A percentile compares a stretch with the other conserved stretches of the same genome.
phyloP scores from a whole-genome alignment of 2,329 filamentous ascomycete species.

The Ceratocystis diversiconidia region DNA sequence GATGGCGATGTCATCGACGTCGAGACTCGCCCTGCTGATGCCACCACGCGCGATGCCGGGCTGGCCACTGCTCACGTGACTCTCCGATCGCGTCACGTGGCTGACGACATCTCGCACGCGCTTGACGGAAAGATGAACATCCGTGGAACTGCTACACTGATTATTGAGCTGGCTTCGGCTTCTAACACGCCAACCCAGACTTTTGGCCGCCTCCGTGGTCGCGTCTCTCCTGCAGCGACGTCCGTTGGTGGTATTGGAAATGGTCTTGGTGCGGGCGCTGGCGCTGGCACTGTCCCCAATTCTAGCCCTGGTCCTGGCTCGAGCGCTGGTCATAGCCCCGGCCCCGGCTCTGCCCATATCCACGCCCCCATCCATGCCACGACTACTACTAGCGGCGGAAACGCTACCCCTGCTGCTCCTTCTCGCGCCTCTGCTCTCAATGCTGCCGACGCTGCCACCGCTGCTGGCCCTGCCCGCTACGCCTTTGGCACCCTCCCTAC shows the following conservation, averaged over 20 bases:
- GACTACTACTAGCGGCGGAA: not conserved
- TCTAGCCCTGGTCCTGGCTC: not conserved
- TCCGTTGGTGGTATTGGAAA: too few relatives aligned
- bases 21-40: slow-evolving; percentile 5
- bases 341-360: not conserved
- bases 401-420: not conserved
- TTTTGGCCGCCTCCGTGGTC: slow-evolving; percentile 10
- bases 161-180: slow-evolving; percentile 13
- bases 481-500: slow-evolving; percentile 12
- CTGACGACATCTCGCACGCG: slow-evolving; percentile 13
- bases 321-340: not conserved
- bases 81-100: slow-evolving; percentile 13
- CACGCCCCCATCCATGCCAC: not conserved
- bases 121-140: slow-evolving; percentile 18
- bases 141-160: slow-evolving; percentile 10
- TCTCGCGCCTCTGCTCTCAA: not conserved
- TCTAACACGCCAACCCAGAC: slow-evolving; percentile 16
- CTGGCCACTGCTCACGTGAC: slow-evolving; percentile 13
- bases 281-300: not conserved
- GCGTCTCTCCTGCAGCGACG: slow-evolving; percentile 1
- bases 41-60: slow-evolving; percentile 3
- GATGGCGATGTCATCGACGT: slow-evolving; percentile 16
- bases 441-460: not conserved
- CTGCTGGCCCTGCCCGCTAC: slow-evolving; percentile 3
- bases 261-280: not conserved